Base-by-base conservation (phyloP, 306 rosid genomes). In the Acacia crassicarpa region DNA sequence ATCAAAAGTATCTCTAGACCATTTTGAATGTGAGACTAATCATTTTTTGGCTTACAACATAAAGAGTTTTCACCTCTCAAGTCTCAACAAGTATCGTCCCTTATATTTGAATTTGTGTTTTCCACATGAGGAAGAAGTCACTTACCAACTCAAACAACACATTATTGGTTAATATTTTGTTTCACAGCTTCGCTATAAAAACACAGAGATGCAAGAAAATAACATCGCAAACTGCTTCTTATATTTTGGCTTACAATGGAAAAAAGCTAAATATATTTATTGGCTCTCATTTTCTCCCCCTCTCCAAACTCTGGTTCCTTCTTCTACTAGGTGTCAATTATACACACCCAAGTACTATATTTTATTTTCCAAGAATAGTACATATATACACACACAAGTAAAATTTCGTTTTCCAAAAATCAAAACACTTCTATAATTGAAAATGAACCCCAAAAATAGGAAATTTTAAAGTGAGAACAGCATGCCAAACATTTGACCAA, bases 271-370 rank as follows among this genome's bases (percentile, higher is more conserved):
- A 68, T 43, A n/a, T 54, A n/a, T 25, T 51, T 22, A 68, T 38
- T 8, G 87, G 87, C 74, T 40, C 84, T 40, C 25, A 38, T 35
- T 51, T 0, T 20, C 46, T 81, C 79, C 70, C 16, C 40, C 27
- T 70, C 30, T 54, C 84, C 70, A 82, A 25, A 25, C 65, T 40
- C 76, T 72, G 84, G 75, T 65, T 69, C n/a, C 56, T 35, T 65
- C 8, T 45, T 27, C 62, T 25, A 17, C 80, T 81, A 72, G 2
- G 16, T 80, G 80, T 67, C 78, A 30, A 48, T 27, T 27, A 20
- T 30, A 48, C 32, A 74, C 23, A 9, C 12, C 1, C 22, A 5
- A 3, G 13, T 19, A 19, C 11, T 7, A 20, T 8, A 54, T 20
- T 54, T 54, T 54, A 54, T 54, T 20, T 51, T 51, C 58, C 22